Conservation (phyloP, 768 basidiomycete species). For the Kwoniella sp. region DNA sequence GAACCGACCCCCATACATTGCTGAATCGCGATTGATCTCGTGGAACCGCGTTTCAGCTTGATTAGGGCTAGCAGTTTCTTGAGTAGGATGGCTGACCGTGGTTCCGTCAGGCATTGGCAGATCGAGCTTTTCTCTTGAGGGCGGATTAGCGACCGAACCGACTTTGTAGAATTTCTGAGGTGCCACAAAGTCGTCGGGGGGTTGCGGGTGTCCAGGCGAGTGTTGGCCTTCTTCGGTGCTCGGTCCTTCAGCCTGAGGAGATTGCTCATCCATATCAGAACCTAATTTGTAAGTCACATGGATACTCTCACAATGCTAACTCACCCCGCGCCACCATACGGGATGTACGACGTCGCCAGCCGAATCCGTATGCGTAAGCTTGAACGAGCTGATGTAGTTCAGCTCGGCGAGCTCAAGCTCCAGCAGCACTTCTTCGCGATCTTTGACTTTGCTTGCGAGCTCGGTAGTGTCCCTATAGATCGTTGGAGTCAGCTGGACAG, state of each 20-base stretch:
- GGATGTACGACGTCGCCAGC: slow-evolving; percentile 58
- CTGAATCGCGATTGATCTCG: slow-evolving; percentile 69
- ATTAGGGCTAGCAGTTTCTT: neutral
- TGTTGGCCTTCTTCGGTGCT: neutral
- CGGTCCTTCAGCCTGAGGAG: neutral
- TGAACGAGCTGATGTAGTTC: slow-evolving; percentile 74
- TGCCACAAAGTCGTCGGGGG: slow-evolving; percentile 12
- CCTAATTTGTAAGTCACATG: no score
- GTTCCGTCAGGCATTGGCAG: neutral
- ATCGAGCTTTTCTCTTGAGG: slow-evolving; percentile 6
- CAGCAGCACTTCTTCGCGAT: slow-evolving; percentile 75
- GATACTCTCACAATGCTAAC: slow-evolving; percentile 3
- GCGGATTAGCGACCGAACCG: neutral
- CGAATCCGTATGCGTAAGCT: slow-evolving; percentile 42
- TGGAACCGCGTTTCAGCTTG: slow-evolving; percentile 63
- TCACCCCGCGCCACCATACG: slow-evolving; percentile 18
- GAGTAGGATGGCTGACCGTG: neutral
- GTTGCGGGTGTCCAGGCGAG: slow-evolving; percentile 13
- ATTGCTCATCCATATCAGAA: no score
- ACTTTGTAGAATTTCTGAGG: slow-evolving; percentile 14
- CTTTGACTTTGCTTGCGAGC: slow-evolving; percentile 70
- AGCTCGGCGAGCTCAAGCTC: slow-evolving; percentile 79
- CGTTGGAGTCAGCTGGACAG: slow-evolving; percentile 17
- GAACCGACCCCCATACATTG: slow-evolving; percentile 35
- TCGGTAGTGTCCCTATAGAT: slow-evolving; percentile 67